These are phyloP conservation scores for Ceriops tagal DNA, from an alignment of 345 rosid genomes.

Conservation along the genomic window DNA sequence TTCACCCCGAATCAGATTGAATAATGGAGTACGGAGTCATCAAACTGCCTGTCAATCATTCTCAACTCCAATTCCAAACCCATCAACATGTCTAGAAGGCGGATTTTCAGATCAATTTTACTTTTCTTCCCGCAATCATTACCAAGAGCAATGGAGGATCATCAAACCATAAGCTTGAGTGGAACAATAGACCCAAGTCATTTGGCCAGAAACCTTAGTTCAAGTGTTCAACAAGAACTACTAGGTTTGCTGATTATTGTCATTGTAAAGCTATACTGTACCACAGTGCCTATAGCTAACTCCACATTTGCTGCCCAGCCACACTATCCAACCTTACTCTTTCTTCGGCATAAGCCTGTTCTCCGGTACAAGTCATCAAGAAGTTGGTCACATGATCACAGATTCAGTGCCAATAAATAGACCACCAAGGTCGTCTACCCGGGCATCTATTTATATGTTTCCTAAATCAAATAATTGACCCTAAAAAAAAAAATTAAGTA, in stretches of 20 bases:
- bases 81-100: conserved; percentile 11
- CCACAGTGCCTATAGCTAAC: not conserved
- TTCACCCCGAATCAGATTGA: not conserved
- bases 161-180: not conserved
- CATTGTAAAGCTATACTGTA: conserved; percentile 4
- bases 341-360: conserved; percentile 2
- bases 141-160: not conserved
- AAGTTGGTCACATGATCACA: not conserved
- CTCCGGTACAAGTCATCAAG: not conserved
- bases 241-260: not conserved
- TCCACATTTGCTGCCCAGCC: conserved; percentile 2
- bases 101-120: conserved; percentile 4
- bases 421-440: not conserved
- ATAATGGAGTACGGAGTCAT: not conserved
- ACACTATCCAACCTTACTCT: not conserved
- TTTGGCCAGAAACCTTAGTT: not conserved
- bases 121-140: not conserved
- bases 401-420: not conserved
- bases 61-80: conserved; percentile 7
- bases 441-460: not conserved
- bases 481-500: not conserved
- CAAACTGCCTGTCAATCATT: conserved; percentile 4
- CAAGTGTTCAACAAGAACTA: too few relatives aligned
- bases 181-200: not conserved
- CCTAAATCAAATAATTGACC: not conserved